Evolutionary conservation across 148 eudicot genomes (phyloP).

Genomic region (Dysphania ambrosioides): DNA sequence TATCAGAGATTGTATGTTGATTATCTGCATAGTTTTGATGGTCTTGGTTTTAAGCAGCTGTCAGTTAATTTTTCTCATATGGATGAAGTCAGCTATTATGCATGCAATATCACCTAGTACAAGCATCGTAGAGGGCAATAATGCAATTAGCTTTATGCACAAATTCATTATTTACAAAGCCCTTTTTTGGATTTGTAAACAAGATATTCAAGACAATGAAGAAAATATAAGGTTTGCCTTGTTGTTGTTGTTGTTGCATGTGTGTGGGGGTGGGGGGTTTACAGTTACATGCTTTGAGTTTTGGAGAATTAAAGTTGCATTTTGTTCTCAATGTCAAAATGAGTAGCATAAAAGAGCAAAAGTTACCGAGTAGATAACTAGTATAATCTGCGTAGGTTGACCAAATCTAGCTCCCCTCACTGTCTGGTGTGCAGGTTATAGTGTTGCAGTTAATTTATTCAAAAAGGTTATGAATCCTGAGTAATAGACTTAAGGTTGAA

Average conservation of each 20-base stretch:
- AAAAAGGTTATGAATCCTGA: no score
- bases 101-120: background rate
- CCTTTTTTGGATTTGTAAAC: background rate
- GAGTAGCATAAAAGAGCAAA: background rate
- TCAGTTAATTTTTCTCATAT: background rate
- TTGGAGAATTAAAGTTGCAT: background rate
- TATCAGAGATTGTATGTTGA: no score
- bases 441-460: no score
- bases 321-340: background rate
- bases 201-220: background rate
- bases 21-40: background rate
- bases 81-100: background rate
- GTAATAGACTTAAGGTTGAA: no score
- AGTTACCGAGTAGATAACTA: background rate
- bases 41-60: conserved; percentile 9
- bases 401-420: no score
- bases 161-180: no score
- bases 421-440: no score
- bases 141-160: background rate
- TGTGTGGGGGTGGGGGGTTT: no score
- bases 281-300: background rate
- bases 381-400: no score
- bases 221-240: background rate
- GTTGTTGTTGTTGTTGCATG: no score
- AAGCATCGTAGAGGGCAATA: no score